Base-by-base conservation (phyloP, 2,329 filamentous ascomycete genomes). In the Endothia cerciana region DNA sequence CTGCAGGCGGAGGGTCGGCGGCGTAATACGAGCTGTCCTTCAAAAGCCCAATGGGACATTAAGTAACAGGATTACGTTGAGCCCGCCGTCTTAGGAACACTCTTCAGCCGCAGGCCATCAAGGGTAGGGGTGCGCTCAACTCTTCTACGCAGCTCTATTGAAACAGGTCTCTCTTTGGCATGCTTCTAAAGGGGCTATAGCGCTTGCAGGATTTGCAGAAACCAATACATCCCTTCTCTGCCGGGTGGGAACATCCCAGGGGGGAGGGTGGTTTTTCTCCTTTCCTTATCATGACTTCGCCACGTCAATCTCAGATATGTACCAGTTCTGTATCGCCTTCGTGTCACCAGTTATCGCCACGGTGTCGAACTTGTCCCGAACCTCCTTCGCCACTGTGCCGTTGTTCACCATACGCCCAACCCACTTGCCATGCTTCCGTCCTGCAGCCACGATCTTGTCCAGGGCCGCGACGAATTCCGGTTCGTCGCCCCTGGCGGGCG, bases 321-420 rank as follows among this genome's bases (percentile, higher is more conserved):
- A 83, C 81, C 81, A 83, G 65, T 82, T 82, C 66, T 83, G 81
- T 61, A 83, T 80, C 0, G 81, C 81, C 72, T 79, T 80, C 0
- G 76, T 79, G 64, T 83, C 81, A 25, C 76, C 76, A 2, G 76
- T 82, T 19, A 83, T 78, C 5, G 81, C 79, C 4, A 81, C 79
- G 0, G 77, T 81, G 66, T 83, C 81, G 71, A 77, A 83, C 17
- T 57, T 71, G 38, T 72, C 64, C 56, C 73, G 72, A 7, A 71
- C 75, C 67, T 80, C 74, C 74, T 82, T 83, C 4, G 77, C 77
- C 60, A 71, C 67, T 2, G 72, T 71, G 57, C 80, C 79, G 70
- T 84, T 77, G 65, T 83, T 82, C 0, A 79, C 77, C 76, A 85
- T 77, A 1, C 81, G 77, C 0, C 76, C 82, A 4, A 78, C 77